These are phyloP conservation scores for Podospora pseudopauciseta DNA, from an alignment of 495 filamentous ascomycete species.

Conservation along the genomic window DNA sequence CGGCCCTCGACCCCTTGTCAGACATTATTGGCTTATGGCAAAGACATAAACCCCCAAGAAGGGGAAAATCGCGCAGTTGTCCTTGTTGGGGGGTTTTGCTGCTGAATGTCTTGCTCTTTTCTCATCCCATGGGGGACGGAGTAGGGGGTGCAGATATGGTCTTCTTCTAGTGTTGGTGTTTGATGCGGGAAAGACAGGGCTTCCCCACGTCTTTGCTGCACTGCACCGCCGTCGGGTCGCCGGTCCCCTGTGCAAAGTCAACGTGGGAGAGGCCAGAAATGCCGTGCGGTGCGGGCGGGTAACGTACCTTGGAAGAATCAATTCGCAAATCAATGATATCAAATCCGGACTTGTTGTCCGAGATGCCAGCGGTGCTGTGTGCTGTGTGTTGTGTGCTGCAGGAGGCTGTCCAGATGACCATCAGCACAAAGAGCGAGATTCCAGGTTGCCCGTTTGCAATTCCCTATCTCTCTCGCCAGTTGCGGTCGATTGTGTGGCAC, in stretches of 20 bases:
- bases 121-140: background rate
- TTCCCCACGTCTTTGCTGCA: background rate
- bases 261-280: background rate
- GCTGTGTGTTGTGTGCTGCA: background rate
- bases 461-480: conserved; percentile 6
- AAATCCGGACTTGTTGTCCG: background rate
- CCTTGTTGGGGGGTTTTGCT: background rate
- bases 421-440: background rate
- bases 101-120: background rate
- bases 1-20: background rate
- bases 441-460: background rate
- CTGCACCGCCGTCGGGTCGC: background rate
- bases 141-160: background rate
- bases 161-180: background rate
- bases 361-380: background rate
- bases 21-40: background rate
- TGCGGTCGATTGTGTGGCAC: conserved; percentile 7
- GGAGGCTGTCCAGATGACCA: background rate
- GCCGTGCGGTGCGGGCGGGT: background rate
- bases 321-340: background rate
- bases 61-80: conserved; percentile 15
- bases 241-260: background rate
- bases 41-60: background rate
- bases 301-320: background rate
- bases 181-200: background rate